phyloP scores from a whole-genome alignment of 495 filamentous ascomycete genomes.

The Barbatosphaeria neglecta region DNA sequence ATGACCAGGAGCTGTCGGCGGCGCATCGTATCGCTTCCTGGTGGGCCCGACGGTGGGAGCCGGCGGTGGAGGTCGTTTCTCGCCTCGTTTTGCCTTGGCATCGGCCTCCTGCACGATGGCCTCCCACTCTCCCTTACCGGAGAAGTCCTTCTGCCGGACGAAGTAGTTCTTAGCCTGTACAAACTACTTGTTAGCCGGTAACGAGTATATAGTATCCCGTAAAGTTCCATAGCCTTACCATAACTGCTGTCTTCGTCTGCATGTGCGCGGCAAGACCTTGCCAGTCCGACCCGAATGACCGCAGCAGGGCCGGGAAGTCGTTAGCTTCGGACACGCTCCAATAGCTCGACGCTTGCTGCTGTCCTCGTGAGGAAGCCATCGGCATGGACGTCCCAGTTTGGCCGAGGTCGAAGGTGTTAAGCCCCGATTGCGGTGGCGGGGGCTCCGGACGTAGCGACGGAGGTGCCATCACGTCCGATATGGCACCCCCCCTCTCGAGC shows the following conservation, averaged over 20 bases:
- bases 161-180: conserved; percentile 86
- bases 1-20: conserved; percentile 39
- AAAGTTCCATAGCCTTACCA: conserved; percentile 48
- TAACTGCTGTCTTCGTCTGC: conserved; percentile 84
- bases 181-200: conserved; percentile 14
- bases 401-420: conserved; percentile 29
- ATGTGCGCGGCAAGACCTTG: conserved; percentile 71
- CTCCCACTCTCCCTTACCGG: conserved; percentile 56
- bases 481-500: too few species aligned
- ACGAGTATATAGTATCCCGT: conserved; percentile 1
- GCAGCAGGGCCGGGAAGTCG: conserved; percentile 68
- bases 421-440: conserved; percentile 21
- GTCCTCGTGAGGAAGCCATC: conserved; percentile 35
- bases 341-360: conserved; percentile 72
- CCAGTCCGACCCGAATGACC: conserved; percentile 84
- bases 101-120: conserved; percentile 60
- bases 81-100: conserved; percentile 52
- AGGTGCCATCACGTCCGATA: conserved; percentile 38
- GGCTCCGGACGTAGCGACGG: conserved; percentile 37
- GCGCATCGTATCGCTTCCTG: conserved; percentile 35
- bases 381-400: conserved; percentile 19
- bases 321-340: conserved; percentile 89
- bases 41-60: conserved; percentile 37
- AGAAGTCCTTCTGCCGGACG: conserved; percentile 58
- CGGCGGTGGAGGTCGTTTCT: conserved; percentile 60